Base-by-base conservation (phyloP, 2,329 filamentous ascomycete species). In the Calcarisporium arbuscula region DNA sequence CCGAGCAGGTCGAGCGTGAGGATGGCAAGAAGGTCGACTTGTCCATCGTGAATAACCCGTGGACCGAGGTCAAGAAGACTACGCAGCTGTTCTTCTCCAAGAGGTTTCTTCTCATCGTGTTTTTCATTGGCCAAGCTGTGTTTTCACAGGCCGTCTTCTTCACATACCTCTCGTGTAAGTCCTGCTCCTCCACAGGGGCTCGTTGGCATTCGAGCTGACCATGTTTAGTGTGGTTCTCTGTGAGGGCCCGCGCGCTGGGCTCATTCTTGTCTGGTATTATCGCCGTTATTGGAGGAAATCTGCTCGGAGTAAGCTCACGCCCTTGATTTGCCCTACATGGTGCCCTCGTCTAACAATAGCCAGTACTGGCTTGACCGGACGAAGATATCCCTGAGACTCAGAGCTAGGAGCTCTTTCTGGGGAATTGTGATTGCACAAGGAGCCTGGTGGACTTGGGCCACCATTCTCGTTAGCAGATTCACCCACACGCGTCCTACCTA, bases 141-240 rank as follows among this genome's bases (percentile, higher is more conserved):
- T 87, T 82, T 49, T 62, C 78, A 0, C 82, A 87, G 51, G 77
- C 82, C 0, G 80, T 86, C 0, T 83, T 80, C 55, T 85, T 80
- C 53, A 85, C 82, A 0, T 87, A 80, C 39, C 61, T 80, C 7
- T 42, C 49, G 1, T 20, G 51, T 52, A 39, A 45, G 50, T 31
- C 5, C 1, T n/a, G 1, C 7, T 18, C 8, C 11, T 29, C 4
- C 3, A 15, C 7, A 17, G 20, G 20, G 12, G 19, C 25, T 21
- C 5, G 27, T 14, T 28, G 6, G 5, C 14, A 10, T n/a, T n/a
- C n/a, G n/a, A n/a, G n/a, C n/a, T 5, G 0, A 5, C 0, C 8
- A 11, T 8, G 3, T 14, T 20, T 42, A 56, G 60, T 82, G 11
- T 88, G 79, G 78, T 85, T 87, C 48, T 72, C 69, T 2, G 83